A percentile compares a stretch with the other conserved stretches of the same genome.
Conservation (phyloP, 2,329 filamentous ascomycete species). For the Neonectria magnoliae region DNA sequence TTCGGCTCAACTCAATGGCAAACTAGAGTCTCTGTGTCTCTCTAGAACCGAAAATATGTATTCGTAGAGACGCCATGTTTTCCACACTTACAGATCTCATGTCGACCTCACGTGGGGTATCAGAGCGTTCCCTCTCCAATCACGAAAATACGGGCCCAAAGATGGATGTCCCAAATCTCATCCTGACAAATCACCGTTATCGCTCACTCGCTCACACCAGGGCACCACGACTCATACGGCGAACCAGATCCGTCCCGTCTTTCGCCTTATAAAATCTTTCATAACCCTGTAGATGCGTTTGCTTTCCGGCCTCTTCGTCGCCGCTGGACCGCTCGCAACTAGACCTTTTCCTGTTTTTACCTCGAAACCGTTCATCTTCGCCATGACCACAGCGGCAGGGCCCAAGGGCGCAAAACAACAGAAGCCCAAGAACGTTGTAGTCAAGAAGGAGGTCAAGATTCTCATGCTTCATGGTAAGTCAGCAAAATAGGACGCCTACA, state of each 20-base stretch:
- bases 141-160: conserved; percentile 26
- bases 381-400: conserved; percentile 40
- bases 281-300: conserved; percentile 35
- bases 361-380: conserved; percentile 26
- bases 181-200: conserved; percentile 43
- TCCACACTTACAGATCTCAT: not conserved
- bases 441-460: conserved; percentile 69
- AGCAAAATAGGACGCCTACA: not conserved
- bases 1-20: not conserved
- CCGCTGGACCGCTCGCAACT: conserved; percentile 28
- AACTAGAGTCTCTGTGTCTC: not conserved
- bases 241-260: conserved; percentile 12
- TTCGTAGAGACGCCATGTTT: not conserved
- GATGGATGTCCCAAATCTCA: conserved; percentile 22
- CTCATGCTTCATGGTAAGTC: conserved; percentile 78
- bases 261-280: conserved; percentile 5
- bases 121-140: conserved; percentile 19
- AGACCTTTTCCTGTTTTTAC: conserved; percentile 23
- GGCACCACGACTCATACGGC: conserved; percentile 35
- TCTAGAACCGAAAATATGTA: not conserved
- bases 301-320: conserved; percentile 24
- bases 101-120: conserved; percentile 27
- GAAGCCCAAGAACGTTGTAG: conserved; percentile 47
- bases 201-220: conserved; percentile 31
- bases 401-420: conserved; percentile 35